Evolutionary conservation across 768 basidiomycete species (phyloP), one percentile per base, ranked within the genome.

Genomic region (Cubamyces lactineus): DNA sequence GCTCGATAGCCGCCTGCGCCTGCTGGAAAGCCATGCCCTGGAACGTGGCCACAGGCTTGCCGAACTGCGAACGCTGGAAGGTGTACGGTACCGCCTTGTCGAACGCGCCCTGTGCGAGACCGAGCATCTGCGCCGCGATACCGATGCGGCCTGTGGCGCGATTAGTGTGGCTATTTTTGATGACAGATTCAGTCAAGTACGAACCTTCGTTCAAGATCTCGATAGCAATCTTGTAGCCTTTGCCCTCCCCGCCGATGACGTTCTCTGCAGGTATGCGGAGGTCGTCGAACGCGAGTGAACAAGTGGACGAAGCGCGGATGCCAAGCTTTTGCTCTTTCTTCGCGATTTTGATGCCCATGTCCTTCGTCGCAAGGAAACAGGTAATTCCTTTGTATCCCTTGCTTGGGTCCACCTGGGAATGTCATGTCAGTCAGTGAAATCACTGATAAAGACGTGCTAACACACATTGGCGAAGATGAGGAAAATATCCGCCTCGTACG

Each of bases 331-430:
- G 88, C 75, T 99, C 97, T 79, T 98, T 98, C 83, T 99, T 99
- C 17, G 96, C 96, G 61, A 98, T 94, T 74, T 98, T 80, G 63
- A 99, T 82, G 12, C 96, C 97, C 93, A 96, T 95, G 62, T 96
- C 94, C 75, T 93, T 96, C 47, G 94, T 94, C 26, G 94, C 92
- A 49, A 96, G 79, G 76, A 99, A 99, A 76, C 96, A 98, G 5
- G 97, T 96, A 74, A 99, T 99, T 21, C 97, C 97, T 75, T 98
- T 99, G 84, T 99, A 98, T 0, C 97, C 96, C 72, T 94, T 94
- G 66, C 84, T 89, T 0, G 92, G 89, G 74, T 97, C 94, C 19
- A 87, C 71, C 89, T 91, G 55, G 1, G 11, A 50, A 19, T 3
- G 17, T 12, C 6, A 3, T 49, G 17, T 17, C 21, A 15, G 12